phyloP scores from a whole-genome alignment of 129 eudicot genomes.

The Gnaphalium uliginosum region DNA sequence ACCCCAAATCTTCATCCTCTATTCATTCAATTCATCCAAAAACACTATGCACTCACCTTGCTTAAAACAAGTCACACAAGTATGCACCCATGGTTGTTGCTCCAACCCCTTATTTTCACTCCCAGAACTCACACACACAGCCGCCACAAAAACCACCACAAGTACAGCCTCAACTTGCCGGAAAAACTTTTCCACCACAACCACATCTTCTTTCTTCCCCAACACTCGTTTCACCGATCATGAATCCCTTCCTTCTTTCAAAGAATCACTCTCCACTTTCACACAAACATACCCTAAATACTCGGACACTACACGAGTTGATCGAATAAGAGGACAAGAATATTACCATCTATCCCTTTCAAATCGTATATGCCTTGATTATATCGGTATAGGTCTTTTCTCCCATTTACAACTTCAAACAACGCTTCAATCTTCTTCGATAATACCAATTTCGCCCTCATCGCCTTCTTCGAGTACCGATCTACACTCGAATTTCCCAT shows the following conservation, averaged over 20 bases:
- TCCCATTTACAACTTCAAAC: slow-evolving; percentile 69
- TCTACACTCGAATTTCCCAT: slow-evolving; percentile 40
- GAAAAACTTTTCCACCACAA: slow-evolving; percentile 53
- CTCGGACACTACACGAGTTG: slow-evolving; percentile 52
- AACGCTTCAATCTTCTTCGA: neutral
- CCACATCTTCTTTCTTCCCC: slow-evolving; percentile 65
- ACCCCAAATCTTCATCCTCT: slow-evolving; percentile 12
- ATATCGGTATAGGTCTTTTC: slow-evolving; percentile 82
- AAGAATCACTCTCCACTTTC: slow-evolving; percentile 63
- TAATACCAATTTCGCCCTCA: neutral
- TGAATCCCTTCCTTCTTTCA: slow-evolving; percentile 71
- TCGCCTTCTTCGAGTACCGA: slow-evolving; percentile 42
- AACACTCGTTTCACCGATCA: slow-evolving; percentile 68
- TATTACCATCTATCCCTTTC: slow-evolving; percentile 59
- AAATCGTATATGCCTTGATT: slow-evolving; percentile 75
- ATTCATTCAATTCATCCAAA: neutral
- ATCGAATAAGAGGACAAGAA: slow-evolving; percentile 63
- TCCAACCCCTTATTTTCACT: slow-evolving; percentile 46
- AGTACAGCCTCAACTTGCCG: slow-evolving; percentile 59
- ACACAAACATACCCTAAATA: slow-evolving; percentile 62
- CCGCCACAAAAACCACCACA: slow-evolving; percentile 27
- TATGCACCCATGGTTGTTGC: slow-evolving; percentile 61
- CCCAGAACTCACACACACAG: slow-evolving; percentile 32
- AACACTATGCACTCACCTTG: slow-evolving; percentile 59
- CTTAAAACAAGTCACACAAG: slow-evolving; percentile 43